These are phyloP conservation scores for Hypocrella siamensis DNA, from an alignment of 2,329 filamentous ascomycete species.

Conservation along the genomic window DNA sequence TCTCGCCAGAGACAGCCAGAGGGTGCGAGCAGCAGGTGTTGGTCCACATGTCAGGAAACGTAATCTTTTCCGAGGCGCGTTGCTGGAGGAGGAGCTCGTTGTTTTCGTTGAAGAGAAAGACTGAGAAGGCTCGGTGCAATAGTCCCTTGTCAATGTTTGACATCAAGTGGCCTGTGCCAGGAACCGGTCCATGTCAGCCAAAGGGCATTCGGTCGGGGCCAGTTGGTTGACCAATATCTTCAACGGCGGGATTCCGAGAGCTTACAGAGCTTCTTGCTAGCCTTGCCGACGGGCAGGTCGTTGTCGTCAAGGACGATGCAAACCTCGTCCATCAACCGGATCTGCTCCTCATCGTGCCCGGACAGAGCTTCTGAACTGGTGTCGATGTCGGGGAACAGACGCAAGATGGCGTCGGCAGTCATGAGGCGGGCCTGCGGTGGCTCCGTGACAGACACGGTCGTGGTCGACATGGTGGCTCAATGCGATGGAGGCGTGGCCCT, in stretches of 20 bases:
- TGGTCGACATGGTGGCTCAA: slow-evolving; percentile 13
- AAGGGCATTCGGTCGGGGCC: slow-evolving; percentile 15
- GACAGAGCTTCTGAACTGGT: slow-evolving; percentile 59
- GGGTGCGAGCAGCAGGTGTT: slow-evolving; percentile 99
- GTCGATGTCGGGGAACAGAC: slow-evolving; percentile 74
- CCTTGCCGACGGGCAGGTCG: slow-evolving; percentile 84
- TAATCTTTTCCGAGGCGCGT: slow-evolving; percentile 92
- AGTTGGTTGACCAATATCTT: neutral
- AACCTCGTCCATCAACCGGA: slow-evolving; percentile 94
- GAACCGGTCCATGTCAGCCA: neutral
- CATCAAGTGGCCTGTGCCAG: slow-evolving; percentile 74
- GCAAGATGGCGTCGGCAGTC: slow-evolving; percentile 73
- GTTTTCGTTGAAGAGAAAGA: slow-evolving; percentile 91
- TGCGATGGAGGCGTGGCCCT: neutral
- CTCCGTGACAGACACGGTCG: slow-evolving; percentile 24
- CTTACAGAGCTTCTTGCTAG: slow-evolving; percentile 91
- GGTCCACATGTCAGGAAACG: slow-evolving; percentile 98
- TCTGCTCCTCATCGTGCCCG: slow-evolving; percentile 95
- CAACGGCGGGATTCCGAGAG: no score
- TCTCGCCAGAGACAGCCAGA: slow-evolving; percentile 80
- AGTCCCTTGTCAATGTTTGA: slow-evolving; percentile 94
- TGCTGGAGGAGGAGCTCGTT: slow-evolving; percentile 91
- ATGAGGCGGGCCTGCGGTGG: slow-evolving; percentile 39
- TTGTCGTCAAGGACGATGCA: slow-evolving; percentile 94
- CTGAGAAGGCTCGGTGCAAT: slow-evolving; percentile 91